Percentiles rank a stretch among this genome's conserved stretches.
Conservation (phyloP, 2,329 filamentous ascomycete genomes). For the Conoideocrella luteorostrata region DNA sequence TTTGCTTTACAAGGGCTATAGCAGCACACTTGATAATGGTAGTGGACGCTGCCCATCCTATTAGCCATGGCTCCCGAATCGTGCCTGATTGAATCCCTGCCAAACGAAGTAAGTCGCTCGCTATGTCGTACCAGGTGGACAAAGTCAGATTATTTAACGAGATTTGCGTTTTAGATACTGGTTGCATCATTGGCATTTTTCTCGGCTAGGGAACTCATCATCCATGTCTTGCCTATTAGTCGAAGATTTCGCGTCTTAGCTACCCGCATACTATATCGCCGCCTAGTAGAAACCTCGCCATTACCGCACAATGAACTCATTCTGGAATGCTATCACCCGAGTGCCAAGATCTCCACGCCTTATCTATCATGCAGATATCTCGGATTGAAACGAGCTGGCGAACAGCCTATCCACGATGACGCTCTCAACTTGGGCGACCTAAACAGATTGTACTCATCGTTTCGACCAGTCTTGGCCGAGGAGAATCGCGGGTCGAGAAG, state of each 20-base stretch:
- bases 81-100: not conserved
- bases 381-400: conserved; percentile 38
- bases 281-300: conserved; percentile 39
- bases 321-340: conserved; percentile 73
- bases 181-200: conserved; percentile 34
- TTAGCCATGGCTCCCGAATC: not conserved
- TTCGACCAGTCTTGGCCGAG: conserved; percentile 56
- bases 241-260: conserved; percentile 58
- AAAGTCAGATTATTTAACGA: no score
- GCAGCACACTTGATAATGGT: no score
- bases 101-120: not conserved
- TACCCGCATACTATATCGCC: conserved; percentile 56
- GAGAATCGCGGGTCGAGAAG: conserved; percentile 29
- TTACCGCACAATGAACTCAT: conserved; percentile 51
- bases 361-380: conserved; percentile 61
- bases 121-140: not conserved
- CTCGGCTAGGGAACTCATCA: conserved; percentile 45
- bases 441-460: conserved; percentile 60
- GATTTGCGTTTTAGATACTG: not conserved
- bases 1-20: no score
- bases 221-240: conserved; percentile 52
- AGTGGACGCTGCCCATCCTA: not conserved
- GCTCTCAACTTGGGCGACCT: conserved; percentile 32
- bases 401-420: conserved; percentile 5
- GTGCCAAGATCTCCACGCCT: conserved; percentile 60